Percentiles rank a stretch among this genome's conserved stretches.
Evolutionary conservation across 345 rosid genomes (phyloP).

Genomic region (Adansonia digitata): DNA sequence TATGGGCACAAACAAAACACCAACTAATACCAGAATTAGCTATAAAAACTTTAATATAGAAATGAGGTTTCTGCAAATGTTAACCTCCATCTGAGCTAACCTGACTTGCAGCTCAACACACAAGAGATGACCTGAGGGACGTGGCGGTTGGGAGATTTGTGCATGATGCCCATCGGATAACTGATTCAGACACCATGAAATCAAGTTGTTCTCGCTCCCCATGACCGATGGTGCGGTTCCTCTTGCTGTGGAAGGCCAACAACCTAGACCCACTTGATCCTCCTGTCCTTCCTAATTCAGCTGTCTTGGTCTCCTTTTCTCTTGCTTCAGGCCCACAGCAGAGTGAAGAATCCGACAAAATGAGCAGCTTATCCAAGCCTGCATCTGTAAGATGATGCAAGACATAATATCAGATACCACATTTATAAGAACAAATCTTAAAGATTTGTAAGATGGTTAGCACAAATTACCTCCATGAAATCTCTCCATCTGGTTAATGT

Average conservation of each 20-base stretch:
- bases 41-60: not conserved
- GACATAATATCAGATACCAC: not conserved
- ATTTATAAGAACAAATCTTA: not conserved
- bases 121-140: slow-evolving; percentile 49
- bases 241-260: slow-evolving; percentile 41
- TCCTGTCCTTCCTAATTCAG: slow-evolving; percentile 31
- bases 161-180: slow-evolving; percentile 70
- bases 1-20: slow-evolving; percentile 5
- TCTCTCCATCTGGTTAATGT: slow-evolving; percentile 6
- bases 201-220: slow-evolving; percentile 52
- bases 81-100: too few relatives aligned
- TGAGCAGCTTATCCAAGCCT: slow-evolving; percentile 23
- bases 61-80: too few relatives aligned
- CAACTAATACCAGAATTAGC: not conserved
- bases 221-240: slow-evolving; percentile 54
- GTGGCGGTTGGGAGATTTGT: slow-evolving; percentile 47
- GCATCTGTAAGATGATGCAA: not conserved
- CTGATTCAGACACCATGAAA: slow-evolving; percentile 44
- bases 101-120: slow-evolving; percentile 36
- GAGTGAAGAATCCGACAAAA: slow-evolving; percentile 24
- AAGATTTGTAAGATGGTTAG: slow-evolving; percentile 5
- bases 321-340: slow-evolving; percentile 20
- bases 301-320: slow-evolving; percentile 27
- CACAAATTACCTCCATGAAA: slow-evolving; percentile 33
- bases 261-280: slow-evolving; percentile 35